Evolutionary conservation across 805 yeast species (phyloP), one percentile per base, ranked within the genome.

Genomic region (Lipomyces spencermartinsiae): DNA sequence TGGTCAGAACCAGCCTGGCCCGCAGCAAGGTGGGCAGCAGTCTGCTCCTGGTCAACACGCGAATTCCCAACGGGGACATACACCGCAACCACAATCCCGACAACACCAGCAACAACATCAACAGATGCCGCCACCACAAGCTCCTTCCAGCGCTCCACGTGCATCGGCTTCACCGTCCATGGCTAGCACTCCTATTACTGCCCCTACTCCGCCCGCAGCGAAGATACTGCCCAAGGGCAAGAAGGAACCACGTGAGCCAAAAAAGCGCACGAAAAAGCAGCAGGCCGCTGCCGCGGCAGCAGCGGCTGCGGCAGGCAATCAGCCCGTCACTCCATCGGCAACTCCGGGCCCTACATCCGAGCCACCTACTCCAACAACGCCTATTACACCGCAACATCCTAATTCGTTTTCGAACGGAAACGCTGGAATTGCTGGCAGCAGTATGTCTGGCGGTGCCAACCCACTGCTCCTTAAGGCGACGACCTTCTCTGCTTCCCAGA

Each of bases 351-450:
- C 66, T 19, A 61, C 73, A 10, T 68, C 73, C n/a, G 73, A 64
- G 57, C 72, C 73, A 10, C 73, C 71, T 16, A 72, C 73, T 16
- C 74, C 73, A 22, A 71, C 73, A 14, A 71, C 74, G 39, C 73
- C 73, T 25, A 62, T 71, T 14, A 71, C 73, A 1, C 73, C 74
- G 2, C 74, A 71, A 56, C 74, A 71, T 43, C 58, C 68, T 5
- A 65, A 63, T 35, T 66, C 70, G 19, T 69, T 69, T 63, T 46
- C 64, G 43, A 59, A 55, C 57, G 65, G 62, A 1, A 46, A 25
- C 29, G 56, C 19, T 22, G 56, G 35, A 9, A 55, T 51, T 34
- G 19, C 39, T n/a, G 34, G 60, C 12, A 43, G 25, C 31, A 59
- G 37, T 12, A 25, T 25, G 16, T 29, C 22, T 1, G 37, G 34